Percentiles rank a stretch among this genome's conserved stretches.
Conservation (phyloP, 345 rosid species). For the Eucalyptus caleyi region DNA sequence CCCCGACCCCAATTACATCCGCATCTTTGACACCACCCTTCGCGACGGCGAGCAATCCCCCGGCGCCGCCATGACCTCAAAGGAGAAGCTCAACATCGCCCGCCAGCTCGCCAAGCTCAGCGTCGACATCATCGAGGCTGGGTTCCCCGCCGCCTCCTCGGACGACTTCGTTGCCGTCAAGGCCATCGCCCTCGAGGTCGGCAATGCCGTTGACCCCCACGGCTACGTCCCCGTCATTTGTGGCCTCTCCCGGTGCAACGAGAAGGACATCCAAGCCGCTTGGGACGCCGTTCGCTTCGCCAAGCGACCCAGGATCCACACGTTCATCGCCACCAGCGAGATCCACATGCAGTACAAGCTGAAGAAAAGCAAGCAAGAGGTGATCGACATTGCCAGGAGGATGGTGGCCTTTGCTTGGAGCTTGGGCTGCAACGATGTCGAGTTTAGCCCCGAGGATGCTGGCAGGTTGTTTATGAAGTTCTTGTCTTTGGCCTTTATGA, state of each 20-base stretch:
- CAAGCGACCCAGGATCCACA: conserved; percentile 63
- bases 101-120: conserved; percentile 74
- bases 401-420: conserved; percentile 73
- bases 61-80: conserved; percentile 87
- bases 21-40: conserved; percentile 92
- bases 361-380: conserved; percentile 66
- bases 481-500: background rate
- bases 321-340: conserved; percentile 74
- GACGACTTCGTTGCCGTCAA: conserved; percentile 79
- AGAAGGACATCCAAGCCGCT: conserved; percentile 55
- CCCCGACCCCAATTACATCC: conserved; percentile 61
- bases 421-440: conserved; percentile 83
- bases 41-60: conserved; percentile 99
- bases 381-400: conserved; percentile 58
- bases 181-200: conserved; percentile 57
- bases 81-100: conserved; percentile 78
- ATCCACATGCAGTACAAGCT: conserved; percentile 79
- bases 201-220: conserved; percentile 41
- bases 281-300: conserved; percentile 93
- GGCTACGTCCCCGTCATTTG: conserved; percentile 88
- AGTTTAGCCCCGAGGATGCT: conserved; percentile 96
- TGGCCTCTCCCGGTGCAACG: conserved; percentile 75
- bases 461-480: conserved; percentile 30
- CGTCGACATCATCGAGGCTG: conserved; percentile 86
- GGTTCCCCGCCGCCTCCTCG: conserved; percentile 76